phyloP scores from a whole-genome alignment of 1,139 yeast genomes.

The Candida sojae region DNA sequence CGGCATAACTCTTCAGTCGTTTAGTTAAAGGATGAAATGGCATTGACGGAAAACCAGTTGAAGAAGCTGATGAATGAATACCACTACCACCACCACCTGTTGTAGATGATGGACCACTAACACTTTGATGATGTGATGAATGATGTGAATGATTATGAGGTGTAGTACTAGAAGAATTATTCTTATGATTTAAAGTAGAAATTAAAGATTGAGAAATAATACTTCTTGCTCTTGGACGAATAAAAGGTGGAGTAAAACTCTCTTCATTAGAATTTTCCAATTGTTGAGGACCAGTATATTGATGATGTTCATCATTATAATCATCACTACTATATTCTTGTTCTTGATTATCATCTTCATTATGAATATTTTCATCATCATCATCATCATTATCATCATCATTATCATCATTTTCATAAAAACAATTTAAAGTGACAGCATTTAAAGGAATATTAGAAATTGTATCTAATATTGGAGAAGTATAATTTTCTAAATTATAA shows the following conservation, averaged over 20 bases:
- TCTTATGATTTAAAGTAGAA: conserved; percentile 17
- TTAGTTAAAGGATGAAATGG: conserved; percentile 5
- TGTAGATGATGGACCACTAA: background rate
- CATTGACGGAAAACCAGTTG: background rate
- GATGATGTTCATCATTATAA: background rate
- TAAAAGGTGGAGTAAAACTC: conserved; percentile 1
- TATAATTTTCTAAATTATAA: conserved; percentile 29
- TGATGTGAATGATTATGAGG: background rate
- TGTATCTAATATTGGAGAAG: conserved; percentile 33
- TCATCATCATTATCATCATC: conserved; percentile 1
- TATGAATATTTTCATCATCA: no score
- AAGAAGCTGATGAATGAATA: conserved; percentile 1
- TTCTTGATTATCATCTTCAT: no score
- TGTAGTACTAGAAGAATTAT: background rate
- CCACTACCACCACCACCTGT: background rate
- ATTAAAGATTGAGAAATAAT: conserved; percentile 27
- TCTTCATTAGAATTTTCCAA: background rate
- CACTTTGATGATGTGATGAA: no score
- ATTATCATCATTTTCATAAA: conserved; percentile 15
- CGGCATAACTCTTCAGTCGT: conserved; percentile 16
- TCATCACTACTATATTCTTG: no score
- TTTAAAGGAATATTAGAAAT: conserved; percentile 27
- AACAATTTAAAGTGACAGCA: conserved; percentile 30
- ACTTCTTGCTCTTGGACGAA: conserved; percentile 23
- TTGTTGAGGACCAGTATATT: conserved; percentile 5